A percentile compares a stretch with the other conserved stretches of the same genome.
Evolutionary conservation across 371 early-diverging fungal species (phyloP).

Genomic region (Apophysomyces variabilis): DNA sequence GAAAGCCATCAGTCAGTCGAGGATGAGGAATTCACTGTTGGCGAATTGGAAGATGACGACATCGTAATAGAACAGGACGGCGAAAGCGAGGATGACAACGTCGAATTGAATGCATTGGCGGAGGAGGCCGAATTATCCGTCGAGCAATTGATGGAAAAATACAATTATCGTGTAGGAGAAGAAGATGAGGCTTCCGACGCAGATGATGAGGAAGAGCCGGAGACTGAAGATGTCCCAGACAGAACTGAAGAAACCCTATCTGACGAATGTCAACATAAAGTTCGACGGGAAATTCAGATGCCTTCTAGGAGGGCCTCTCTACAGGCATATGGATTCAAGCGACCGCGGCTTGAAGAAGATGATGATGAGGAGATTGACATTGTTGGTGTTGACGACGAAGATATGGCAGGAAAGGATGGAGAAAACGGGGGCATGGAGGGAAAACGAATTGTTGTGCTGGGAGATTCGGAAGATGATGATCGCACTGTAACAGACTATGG

Average conservation of each 20-base stretch:
- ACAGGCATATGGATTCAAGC: background rate
- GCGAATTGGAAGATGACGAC: conserved; percentile 24
- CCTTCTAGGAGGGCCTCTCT: background rate
- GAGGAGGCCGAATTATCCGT: conserved; percentile 62
- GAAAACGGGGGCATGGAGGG: conserved; percentile 14
- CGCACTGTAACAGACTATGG: conserved; percentile 52
- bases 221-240: conserved; percentile 1
- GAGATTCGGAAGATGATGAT: conserved; percentile 46
- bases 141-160: conserved; percentile 58
- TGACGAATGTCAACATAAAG: conserved; percentile 10
- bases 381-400: conserved; percentile 21
- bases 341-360: conserved; percentile 3
- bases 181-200: conserved; percentile 17
- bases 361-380: conserved; percentile 23
- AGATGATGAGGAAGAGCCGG: conserved; percentile 18
- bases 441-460: conserved; percentile 14
- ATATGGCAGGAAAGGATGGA: conserved; percentile 3
- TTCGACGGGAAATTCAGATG: conserved; percentile 17
- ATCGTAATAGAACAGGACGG: conserved; percentile 39
- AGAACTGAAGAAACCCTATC: background rate
- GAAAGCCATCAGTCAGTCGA: conserved; percentile 4
- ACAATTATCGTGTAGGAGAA: conserved; percentile 32
- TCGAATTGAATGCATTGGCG: conserved; percentile 53
- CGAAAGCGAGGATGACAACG: conserved; percentile 56
- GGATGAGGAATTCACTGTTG: conserved; percentile 23